These are phyloP conservation scores for Colletotrichum costaricense DNA, from an alignment of 2,329 filamentous ascomycete species.

Conservation along the genomic window DNA sequence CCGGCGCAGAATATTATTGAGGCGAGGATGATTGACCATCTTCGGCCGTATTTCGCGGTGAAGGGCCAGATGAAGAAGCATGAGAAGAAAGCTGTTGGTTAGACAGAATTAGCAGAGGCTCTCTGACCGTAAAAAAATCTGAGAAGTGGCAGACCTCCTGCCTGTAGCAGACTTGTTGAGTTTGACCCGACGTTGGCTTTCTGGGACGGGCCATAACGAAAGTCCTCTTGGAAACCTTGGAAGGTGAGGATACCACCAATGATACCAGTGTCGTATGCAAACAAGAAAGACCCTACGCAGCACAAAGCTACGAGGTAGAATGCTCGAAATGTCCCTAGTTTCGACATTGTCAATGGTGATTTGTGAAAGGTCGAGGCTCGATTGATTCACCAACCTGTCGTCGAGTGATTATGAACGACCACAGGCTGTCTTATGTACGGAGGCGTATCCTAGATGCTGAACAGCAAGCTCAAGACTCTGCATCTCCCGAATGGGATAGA, in stretches of 20 bases:
- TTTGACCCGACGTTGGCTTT: constrained; percentile 50
- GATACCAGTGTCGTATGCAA: constrained; percentile 56
- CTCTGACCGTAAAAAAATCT: not conserved
- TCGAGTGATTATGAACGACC: too few species aligned
- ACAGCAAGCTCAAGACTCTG: not conserved
- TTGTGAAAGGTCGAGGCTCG: not conserved
- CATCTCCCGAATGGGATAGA: not conserved
- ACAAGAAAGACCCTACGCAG: constrained; percentile 53
- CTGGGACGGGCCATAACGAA: constrained; percentile 45
- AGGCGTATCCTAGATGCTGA: too few species aligned
- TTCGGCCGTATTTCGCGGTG: constrained; percentile 52
- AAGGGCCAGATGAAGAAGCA: constrained; percentile 57
- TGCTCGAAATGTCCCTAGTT: constrained; percentile 49
- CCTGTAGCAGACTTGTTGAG: constrained; percentile 54
- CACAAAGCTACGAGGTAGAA: constrained; percentile 50
- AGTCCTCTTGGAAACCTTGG: constrained; percentile 50
- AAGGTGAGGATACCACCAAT: constrained; percentile 54
- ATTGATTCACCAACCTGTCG: too few species aligned
- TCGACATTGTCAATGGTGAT: constrained; percentile 7
- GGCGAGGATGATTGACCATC: constrained; percentile 51
- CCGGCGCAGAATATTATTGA: constrained; percentile 57
- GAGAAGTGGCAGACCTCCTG: constrained; percentile 46
- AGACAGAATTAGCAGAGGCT: not conserved
- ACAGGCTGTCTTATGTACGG: too few species aligned
- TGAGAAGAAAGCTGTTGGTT: constrained; percentile 50